These are phyloP conservation scores for Coprinopsis sp. DNA, from an alignment of 768 basidiomycete species.

Conservation along the genomic window DNA sequence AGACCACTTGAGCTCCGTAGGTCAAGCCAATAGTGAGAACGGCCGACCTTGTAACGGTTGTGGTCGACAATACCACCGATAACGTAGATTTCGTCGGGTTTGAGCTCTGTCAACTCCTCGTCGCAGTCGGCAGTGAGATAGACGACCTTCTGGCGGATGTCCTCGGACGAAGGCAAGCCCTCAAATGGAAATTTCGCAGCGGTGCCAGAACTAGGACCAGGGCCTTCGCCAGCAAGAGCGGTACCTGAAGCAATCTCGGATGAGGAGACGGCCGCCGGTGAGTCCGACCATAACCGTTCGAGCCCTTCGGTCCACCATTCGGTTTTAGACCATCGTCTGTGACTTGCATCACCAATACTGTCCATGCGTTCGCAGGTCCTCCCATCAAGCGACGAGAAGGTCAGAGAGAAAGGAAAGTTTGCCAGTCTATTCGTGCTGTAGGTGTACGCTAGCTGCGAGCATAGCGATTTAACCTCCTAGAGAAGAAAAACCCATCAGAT, in stretches of 20 bases:
- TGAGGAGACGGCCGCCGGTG: constrained; percentile 9
- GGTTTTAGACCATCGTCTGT: constrained; percentile 76
- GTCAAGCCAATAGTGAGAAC: constrained; percentile 3
- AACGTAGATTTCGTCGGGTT: constrained; percentile 83
- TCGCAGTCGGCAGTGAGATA: constrained; percentile 95
- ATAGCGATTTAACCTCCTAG: constrained; percentile 88
- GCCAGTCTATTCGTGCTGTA: constrained; percentile 85
- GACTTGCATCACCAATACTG: constrained; percentile 56
- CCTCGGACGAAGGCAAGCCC: constrained; percentile 12
- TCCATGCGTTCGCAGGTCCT: constrained; percentile 63
- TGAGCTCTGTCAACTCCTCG: constrained; percentile 79
- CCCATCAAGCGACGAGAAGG: constrained; percentile 80
- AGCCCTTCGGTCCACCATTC: constrained; percentile 83
- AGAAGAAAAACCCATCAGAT: constrained; percentile 11
- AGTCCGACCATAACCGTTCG: constrained; percentile 56
- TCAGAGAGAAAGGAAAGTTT: constrained; percentile 61
- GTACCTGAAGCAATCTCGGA: constrained; percentile 2
- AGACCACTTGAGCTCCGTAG: constrained; percentile 2
- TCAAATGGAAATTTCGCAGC: constrained; percentile 5
- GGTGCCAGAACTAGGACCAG: constrained; percentile 6
- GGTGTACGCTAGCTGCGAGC: constrained; percentile 85
- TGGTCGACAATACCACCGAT: constrained; percentile 95
- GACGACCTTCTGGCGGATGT: constrained; percentile 46
- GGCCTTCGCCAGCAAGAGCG: neutral
- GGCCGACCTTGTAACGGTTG: constrained; percentile 85